These are phyloP conservation scores for Pseudogymnoascus sp. DNA, from an alignment of 2,329 filamentous ascomycete species.

Conservation along the genomic window DNA sequence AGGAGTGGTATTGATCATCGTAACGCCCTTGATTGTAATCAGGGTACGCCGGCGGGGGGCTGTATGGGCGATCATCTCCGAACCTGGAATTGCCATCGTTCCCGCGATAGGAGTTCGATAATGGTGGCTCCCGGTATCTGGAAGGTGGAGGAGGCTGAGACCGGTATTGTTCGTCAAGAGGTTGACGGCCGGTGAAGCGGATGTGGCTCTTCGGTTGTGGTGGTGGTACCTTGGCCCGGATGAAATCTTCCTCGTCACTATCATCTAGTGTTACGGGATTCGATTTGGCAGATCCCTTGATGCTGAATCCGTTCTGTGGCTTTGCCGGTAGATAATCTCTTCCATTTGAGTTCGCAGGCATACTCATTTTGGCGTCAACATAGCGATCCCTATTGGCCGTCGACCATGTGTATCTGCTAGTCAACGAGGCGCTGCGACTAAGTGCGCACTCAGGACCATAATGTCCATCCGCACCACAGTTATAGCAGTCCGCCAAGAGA, in stretches of 20 bases:
- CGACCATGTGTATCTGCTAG: constrained; percentile 44
- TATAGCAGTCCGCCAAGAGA: constrained; percentile 47
- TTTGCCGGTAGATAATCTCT: constrained; percentile 21
- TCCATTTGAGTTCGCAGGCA: constrained; percentile 22
- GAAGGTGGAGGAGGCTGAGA: not conserved
- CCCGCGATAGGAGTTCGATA: not conserved
- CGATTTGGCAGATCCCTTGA: constrained; percentile 25
- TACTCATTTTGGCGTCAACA: constrained; percentile 37
- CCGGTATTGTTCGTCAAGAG: not conserved
- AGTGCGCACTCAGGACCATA: constrained; percentile 48
- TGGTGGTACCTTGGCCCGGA: constrained; percentile 21
- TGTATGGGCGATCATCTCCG: not conserved
- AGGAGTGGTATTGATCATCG: constrained; percentile 8
- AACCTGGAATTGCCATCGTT: not conserved
- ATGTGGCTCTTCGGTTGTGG: not conserved
- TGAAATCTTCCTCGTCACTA: constrained; percentile 24
- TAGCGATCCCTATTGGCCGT: constrained; percentile 41
- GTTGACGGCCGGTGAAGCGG: not conserved
- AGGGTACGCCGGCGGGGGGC: not conserved
- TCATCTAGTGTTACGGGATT: constrained; percentile 25
- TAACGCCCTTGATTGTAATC: constrained; percentile 4
- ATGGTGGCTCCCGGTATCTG: not conserved
- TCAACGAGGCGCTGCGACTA: constrained; percentile 14
- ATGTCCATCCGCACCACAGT: constrained; percentile 46
- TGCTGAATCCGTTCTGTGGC: constrained; percentile 20